Conservation (phyloP, 345 rosid genomes). For the Eucalyptus cloeziana region DNA sequence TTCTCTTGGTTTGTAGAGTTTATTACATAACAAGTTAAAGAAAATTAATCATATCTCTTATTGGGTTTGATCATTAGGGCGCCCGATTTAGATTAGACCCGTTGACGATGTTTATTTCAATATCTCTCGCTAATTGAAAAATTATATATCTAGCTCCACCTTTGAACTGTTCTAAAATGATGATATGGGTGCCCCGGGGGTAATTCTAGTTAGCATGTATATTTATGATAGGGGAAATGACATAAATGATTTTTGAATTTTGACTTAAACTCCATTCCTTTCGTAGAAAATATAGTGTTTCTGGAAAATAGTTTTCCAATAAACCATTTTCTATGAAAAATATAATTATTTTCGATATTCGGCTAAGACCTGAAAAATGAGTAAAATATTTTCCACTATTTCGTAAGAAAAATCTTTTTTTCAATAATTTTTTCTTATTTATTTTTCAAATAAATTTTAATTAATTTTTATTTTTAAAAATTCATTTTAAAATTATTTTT, state of each 20-base stretch:
- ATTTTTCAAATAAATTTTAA: too few species aligned
- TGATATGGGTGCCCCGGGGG: not conserved
- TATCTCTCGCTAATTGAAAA: not conserved
- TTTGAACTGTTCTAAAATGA: not conserved
- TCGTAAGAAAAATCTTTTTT: too few species aligned
- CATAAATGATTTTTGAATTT: too few species aligned
- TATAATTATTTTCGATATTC: fast-evolving
- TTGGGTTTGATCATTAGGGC: not conserved
- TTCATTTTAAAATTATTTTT: fast-evolving
- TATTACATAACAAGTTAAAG: not conserved
- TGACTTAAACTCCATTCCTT: fast-evolving
- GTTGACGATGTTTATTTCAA: not conserved
- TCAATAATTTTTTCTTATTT: too few species aligned
- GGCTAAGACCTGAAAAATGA: too few species aligned
- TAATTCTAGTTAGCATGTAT: not conserved
- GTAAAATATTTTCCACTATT: too few species aligned
- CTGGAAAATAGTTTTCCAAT: fast-evolving
- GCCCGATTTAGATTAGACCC: not conserved
- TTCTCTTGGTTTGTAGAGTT: not conserved
- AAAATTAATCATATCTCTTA: not conserved
- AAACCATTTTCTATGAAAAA: too few species aligned
- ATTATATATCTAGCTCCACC: not conserved
- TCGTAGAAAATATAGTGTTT: fast-evolving
- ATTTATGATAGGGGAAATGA: not conserved
- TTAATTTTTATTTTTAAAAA: too few species aligned